These are phyloP conservation scores for Leptographium procerum DNA, from an alignment of 2,329 filamentous ascomycete genomes.

Conservation along the genomic window DNA sequence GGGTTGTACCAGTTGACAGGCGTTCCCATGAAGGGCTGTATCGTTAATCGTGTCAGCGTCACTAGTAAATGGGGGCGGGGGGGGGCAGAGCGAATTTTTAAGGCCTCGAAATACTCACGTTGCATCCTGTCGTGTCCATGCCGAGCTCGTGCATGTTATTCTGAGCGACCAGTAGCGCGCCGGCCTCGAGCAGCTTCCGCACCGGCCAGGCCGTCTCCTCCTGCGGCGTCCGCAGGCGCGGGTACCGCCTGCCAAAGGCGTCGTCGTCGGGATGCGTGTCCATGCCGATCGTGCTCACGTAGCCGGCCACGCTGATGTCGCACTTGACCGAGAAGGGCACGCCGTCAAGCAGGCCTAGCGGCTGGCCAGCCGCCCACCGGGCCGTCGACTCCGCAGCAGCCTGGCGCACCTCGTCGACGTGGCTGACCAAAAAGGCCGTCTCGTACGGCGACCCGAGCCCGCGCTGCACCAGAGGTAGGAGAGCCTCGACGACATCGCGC, in stretches of 20 bases:
- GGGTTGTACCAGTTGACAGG: slow-evolving; percentile 69
- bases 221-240: slow-evolving; percentile 36
- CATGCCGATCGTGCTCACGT: slow-evolving; percentile 55
- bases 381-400: slow-evolving; percentile 64
- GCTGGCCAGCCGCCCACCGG: slow-evolving; percentile 55
- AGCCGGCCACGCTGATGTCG: slow-evolving; percentile 61
- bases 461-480: slow-evolving; percentile 60
- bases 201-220: slow-evolving; percentile 59
- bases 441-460: slow-evolving; percentile 48
- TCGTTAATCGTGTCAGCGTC: slow-evolving; percentile 8
- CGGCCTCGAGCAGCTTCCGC: slow-evolving; percentile 58
- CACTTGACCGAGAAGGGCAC: slow-evolving; percentile 79
- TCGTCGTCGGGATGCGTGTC: slow-evolving; percentile 24
- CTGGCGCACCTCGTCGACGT: slow-evolving; percentile 48
- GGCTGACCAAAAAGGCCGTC: slow-evolving; percentile 60
- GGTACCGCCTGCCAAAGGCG: slow-evolving; percentile 34
- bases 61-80: not conserved
- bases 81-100: too few species aligned
- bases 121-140: slow-evolving; percentile 75
- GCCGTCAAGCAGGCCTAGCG: slow-evolving; percentile 63
- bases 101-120: too few species aligned
- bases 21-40: slow-evolving; percentile 52
- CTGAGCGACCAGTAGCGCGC: slow-evolving; percentile 66
- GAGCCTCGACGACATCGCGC: slow-evolving; percentile 54
- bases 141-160: slow-evolving; percentile 74